Evolutionary conservation across 2,329 filamentous ascomycete species (phyloP), one percentile per base, ranked within the genome.

Genomic region (Canariomyces notabilis): DNA sequence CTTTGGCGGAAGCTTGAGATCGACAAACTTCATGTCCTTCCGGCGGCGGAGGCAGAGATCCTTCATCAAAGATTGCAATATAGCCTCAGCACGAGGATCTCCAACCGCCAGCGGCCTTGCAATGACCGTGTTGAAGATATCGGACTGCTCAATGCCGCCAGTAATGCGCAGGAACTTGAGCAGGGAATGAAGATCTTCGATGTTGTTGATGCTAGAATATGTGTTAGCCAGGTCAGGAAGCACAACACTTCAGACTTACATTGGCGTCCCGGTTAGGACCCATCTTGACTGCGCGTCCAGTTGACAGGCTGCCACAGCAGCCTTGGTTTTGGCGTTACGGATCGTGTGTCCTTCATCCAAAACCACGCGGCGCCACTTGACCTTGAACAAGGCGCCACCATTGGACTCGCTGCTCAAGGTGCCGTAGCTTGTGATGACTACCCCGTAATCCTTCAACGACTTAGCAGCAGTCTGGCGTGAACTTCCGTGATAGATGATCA

Each of bases 21-120:
- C 87, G 42, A 95, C 78, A 59, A 94, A 95, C 5, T 76, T 76
- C 89, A 95, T 95, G 46, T 91, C 83, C 63, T 95, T 95, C 64
- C 82, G 85, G 31, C 89, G 80, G 31, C 89, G 79, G 18, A 95
- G 72, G 57, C 87, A 93, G 37, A 95, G 76, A 15, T 85, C 82
- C n/a, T 75, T 74, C 80, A 95, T 90, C 36, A 95, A 73, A 5
- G 80, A 76, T 59, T 91, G 85, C 3, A 94, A 73, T 3, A 91
- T 69, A 9, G 75, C 65, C 38, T 80, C 81, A 11, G 82, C 83
- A 26, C 73, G 68, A 1, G 67, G 62, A 14, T 82, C 74, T 1
- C 79, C 80, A 5, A 63, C 44, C 42, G 75, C 76, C 7, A 94
- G 72, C 4, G 85, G 85, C 22, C 86, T 77, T 32, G 83, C 82